Evolutionary conservation across 2,329 filamentous ascomycete species (phyloP).

Genomic region (Penicillium crustosum): DNA sequence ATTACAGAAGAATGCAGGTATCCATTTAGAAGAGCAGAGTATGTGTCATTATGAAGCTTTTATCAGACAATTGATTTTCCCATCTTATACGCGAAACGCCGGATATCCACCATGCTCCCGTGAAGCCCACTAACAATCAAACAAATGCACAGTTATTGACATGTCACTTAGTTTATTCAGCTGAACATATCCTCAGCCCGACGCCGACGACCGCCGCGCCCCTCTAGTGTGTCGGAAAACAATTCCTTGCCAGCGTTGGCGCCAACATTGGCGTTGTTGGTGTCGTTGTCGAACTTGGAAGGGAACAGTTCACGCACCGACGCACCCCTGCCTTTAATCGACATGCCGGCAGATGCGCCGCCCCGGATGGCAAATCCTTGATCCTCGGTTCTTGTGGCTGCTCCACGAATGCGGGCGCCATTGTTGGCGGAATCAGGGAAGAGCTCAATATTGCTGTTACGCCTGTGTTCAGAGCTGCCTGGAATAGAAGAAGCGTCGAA

Average conservation of each 20-base stretch:
- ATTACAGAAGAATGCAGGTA: not conserved
- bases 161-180: conserved; percentile 39
- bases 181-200: conserved; percentile 72
- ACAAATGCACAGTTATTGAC: not conserved
- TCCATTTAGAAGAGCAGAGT: conserved; percentile 10
- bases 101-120: conserved; percentile 15
- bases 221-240: conserved; percentile 62
- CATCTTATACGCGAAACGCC: conserved; percentile 17
- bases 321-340: conserved; percentile 69
- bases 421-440: conserved; percentile 39
- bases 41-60: conserved; percentile 14
- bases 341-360: conserved; percentile 53
- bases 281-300: conserved; percentile 48
- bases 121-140: conserved; percentile 4
- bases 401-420: conserved; percentile 61
- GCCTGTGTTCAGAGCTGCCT: conserved; percentile 34
- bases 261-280: conserved; percentile 41
- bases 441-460: conserved; percentile 39
- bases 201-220: conserved; percentile 60
- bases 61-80: conserved; percentile 10
- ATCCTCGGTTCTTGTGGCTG: conserved; percentile 55
- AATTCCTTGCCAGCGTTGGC: conserved; percentile 67
- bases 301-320: conserved; percentile 70
- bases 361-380: conserved; percentile 42
- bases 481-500: conserved; percentile 48